Conservation (phyloP, 1,139 yeast species). For the Diutina scorzettiae region DNA sequence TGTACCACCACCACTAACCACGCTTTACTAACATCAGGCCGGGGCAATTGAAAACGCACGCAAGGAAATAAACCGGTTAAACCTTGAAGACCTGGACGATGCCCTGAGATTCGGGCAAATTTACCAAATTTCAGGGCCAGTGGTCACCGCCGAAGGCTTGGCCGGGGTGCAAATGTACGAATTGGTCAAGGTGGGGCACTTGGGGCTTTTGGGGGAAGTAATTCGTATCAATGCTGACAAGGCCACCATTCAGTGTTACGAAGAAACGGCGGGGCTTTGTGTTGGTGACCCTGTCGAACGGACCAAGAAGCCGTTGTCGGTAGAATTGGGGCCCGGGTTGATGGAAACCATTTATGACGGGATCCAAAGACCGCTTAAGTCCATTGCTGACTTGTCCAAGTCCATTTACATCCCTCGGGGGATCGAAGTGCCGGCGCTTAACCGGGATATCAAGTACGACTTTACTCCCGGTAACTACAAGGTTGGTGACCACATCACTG, state of each 20-base stretch:
- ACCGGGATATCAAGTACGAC: constrained; percentile 72
- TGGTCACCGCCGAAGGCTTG: constrained; percentile 95
- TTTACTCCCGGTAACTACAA: constrained; percentile 61
- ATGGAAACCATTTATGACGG: constrained; percentile 99
- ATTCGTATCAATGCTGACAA: constrained; percentile 93
- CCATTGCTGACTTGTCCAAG: constrained; percentile 74
- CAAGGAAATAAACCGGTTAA: constrained; percentile 79
- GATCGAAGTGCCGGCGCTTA: constrained; percentile 88
- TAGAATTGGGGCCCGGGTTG: constrained; percentile 97
- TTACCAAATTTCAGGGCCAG: constrained; percentile 95
- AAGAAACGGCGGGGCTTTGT: constrained; percentile 98
- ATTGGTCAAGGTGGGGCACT: constrained; percentile 94
- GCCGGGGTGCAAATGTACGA: constrained; percentile 99
- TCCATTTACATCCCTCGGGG: constrained; percentile 98
- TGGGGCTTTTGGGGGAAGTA: constrained; percentile 93
- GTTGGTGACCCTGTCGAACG: constrained; percentile 98
- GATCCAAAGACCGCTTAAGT: constrained; percentile 95
- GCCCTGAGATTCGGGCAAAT: constrained; percentile 81
- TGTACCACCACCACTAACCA: background rate
- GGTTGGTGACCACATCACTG: constrained; percentile 95
- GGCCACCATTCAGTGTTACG: constrained; percentile 97
- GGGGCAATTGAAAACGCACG: constrained; percentile 97
- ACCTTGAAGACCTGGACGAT: constrained; percentile 52
- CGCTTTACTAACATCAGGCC: constrained; percentile 37
- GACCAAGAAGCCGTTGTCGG: constrained; percentile 96